Evolutionary conservation across 2,329 filamentous ascomycete genomes (phyloP), one percentile per base, ranked within the genome.

Genomic region (Grosmannia huntii): DNA sequence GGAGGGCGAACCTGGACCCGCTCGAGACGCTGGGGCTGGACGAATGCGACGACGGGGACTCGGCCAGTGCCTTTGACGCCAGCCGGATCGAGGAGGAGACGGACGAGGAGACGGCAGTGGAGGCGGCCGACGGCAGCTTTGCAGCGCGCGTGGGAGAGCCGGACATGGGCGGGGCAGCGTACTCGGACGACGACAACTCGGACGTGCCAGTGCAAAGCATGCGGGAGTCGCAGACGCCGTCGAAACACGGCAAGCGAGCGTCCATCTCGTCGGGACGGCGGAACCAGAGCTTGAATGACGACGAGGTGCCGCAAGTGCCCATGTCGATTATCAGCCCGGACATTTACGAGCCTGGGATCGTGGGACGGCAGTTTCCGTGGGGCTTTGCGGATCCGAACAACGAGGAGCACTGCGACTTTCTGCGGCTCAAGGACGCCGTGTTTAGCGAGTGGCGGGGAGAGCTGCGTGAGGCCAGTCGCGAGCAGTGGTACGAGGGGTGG

Each of bases 401-500:
- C 66, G 79, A 85, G 33, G 83, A 88, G 65, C 94, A 99, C 73
- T 99, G 94, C 73, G 94, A 99, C 72, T 99, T 96, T 70, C 77
- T 87, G 58, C 86, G 86, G 62, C 80, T 99, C 64, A 94, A 94
- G 73, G 91, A 97, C 60, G 85, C 87, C 9, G 88, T 99, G 36
- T 99, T 99, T 71, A 84, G 78, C 63, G 92, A 97, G 68, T 99
- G 94, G 94, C 86, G 92, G 55, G 81, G 81, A 50, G 94, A 99
- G 69, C 77, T 99, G 60, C 86, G 92, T 61, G 90, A 96, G 70
- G 87, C 90, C 56, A 95, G 90, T 70, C 83, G 90, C 58, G 90
- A 95, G 68, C 82, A 90, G 65, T 96, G 90, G 89, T 97, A 97
- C 66, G 92, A 97, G 72, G 85, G 88, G 66, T 97, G 92, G 94